phyloP scores from a whole-genome alignment of 768 basidiomycete genomes.

The Boletus fagicola region DNA sequence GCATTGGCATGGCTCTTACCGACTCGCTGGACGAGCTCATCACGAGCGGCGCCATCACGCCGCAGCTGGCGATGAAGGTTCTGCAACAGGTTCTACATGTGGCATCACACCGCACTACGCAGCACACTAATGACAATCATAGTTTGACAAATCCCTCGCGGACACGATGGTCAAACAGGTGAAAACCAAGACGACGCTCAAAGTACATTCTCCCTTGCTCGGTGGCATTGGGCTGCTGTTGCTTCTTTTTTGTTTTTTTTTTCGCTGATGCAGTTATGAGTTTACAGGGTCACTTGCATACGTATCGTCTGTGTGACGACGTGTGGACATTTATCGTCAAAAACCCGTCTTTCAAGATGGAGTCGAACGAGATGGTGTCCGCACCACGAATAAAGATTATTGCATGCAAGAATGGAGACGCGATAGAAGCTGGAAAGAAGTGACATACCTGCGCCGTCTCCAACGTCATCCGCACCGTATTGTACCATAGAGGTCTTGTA shows the following conservation, averaged over 20 bases:
- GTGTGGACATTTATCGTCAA: slow-evolving; percentile 99
- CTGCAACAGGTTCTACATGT: slow-evolving; percentile 76
- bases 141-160: slow-evolving; percentile 97
- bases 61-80: slow-evolving; percentile 99
- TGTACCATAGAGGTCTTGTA: slow-evolving; percentile 32
- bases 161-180: slow-evolving; percentile 92
- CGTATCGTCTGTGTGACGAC: slow-evolving; percentile 91
- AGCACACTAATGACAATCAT: slow-evolving; percentile 18
- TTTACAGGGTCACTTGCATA: slow-evolving; percentile 79
- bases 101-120: slow-evolving; percentile 9
- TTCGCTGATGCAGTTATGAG: slow-evolving; percentile 3
- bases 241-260: no score
- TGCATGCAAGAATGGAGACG: slow-evolving; percentile 95
- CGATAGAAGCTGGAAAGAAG: slow-evolving; percentile 80
- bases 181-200: slow-evolving; percentile 91
- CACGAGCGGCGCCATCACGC: slow-evolving; percentile 93
- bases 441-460: slow-evolving; percentile 30
- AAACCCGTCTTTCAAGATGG: slow-evolving; percentile 93
- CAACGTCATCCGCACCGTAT: neutral
- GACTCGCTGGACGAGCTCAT: slow-evolving; percentile 99
- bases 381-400: slow-evolving; percentile 92
- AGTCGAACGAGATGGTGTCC: slow-evolving; percentile 74
- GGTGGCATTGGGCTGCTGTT: neutral
- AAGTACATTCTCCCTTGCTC: slow-evolving; percentile 47
- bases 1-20: slow-evolving; percentile 95